phyloP scores from a whole-genome alignment of 495 filamentous ascomycete genomes.

The Tuber microsphaerosporum region DNA sequence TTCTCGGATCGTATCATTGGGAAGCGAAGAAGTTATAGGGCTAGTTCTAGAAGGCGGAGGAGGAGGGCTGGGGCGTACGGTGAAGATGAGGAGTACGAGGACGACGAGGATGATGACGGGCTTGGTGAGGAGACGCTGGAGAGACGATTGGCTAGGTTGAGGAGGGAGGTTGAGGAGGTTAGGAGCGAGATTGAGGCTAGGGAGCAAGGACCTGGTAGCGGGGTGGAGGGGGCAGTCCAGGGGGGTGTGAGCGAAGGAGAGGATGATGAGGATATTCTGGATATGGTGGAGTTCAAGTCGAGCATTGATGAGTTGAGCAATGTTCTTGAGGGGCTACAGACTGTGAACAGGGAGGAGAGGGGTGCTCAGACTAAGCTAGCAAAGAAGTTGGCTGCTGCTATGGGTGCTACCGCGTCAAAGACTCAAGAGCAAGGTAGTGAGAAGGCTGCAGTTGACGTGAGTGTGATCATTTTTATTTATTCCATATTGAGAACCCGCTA shows the following conservation, averaged over 20 bases:
- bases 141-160: conserved; percentile 67
- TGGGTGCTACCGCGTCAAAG: conserved; percentile 11
- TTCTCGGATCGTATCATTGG: conserved; percentile 73
- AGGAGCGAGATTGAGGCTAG: conserved; percentile 58
- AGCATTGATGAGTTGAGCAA: conserved; percentile 49
- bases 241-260: conserved; percentile 30
- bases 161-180: conserved; percentile 69
- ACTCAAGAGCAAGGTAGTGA: background rate
- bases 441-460: background rate
- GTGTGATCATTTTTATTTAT: conserved; percentile 1
- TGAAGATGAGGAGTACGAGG: conserved; percentile 49
- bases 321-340: conserved; percentile 31
- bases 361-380: conserved; percentile 39
- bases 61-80: conserved; percentile 56
- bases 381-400: conserved; percentile 26
- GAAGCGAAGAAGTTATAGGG: conserved; percentile 74
- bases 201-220: conserved; percentile 41
- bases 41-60: conserved; percentile 58
- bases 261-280: conserved; percentile 17
- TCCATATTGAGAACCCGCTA: conserved; percentile 30
- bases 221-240: conserved; percentile 34
- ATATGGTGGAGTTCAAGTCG: conserved; percentile 53
- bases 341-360: conserved; percentile 17
- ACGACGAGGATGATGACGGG: conserved; percentile 36
- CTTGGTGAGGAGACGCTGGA: conserved; percentile 43